phyloP scores from a whole-genome alignment of 2,329 filamentous ascomycete species.

The Neonectria coccinea region DNA sequence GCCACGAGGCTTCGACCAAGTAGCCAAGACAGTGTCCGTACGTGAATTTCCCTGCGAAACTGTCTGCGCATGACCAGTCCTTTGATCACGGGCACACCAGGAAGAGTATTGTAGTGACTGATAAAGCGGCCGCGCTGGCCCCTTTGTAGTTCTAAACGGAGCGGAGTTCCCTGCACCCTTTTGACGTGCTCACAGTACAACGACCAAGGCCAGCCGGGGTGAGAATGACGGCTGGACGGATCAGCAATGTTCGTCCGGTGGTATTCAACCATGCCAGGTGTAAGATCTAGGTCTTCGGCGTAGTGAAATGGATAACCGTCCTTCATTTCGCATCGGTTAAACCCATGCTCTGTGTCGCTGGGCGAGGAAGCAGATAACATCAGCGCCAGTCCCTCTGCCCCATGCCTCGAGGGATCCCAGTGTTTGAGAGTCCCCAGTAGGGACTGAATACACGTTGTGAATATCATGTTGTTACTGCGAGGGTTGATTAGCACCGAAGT shows the following conservation, averaged over 20 bases:
- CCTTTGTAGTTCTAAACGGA: constrained; percentile 22
- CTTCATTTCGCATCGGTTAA: constrained; percentile 22
- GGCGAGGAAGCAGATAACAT: constrained; percentile 34
- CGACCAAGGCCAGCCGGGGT: constrained; percentile 6
- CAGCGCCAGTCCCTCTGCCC: constrained; percentile 27
- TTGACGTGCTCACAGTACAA: constrained; percentile 18
- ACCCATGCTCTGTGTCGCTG: constrained; percentile 33
- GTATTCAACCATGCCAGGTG: constrained; percentile 24
- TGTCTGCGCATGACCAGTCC: constrained; percentile 33
- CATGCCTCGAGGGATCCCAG: constrained; percentile 32
- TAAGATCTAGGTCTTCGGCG: constrained; percentile 27
- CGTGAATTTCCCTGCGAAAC: constrained; percentile 28
- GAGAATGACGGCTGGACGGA: constrained; percentile 3
- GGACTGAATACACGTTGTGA: constrained; percentile 28
- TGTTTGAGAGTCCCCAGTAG: constrained; percentile 31
- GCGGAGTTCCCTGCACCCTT: constrained; percentile 30
- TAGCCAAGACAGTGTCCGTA: constrained; percentile 27
- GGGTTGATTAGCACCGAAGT: constrained; percentile 20
- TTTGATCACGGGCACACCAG: constrained; percentile 32
- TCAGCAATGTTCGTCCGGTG: constrained; percentile 13
- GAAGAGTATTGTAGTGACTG: constrained; percentile 22
- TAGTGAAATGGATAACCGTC: constrained; percentile 31
- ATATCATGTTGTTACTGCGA: constrained; percentile 30
- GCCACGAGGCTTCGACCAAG: constrained; percentile 29
- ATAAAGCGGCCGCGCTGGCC: constrained; percentile 19